Base-by-base conservation (phyloP, 371 early-diverging fungal species). In the Conidiobolus coronatus region DNA sequence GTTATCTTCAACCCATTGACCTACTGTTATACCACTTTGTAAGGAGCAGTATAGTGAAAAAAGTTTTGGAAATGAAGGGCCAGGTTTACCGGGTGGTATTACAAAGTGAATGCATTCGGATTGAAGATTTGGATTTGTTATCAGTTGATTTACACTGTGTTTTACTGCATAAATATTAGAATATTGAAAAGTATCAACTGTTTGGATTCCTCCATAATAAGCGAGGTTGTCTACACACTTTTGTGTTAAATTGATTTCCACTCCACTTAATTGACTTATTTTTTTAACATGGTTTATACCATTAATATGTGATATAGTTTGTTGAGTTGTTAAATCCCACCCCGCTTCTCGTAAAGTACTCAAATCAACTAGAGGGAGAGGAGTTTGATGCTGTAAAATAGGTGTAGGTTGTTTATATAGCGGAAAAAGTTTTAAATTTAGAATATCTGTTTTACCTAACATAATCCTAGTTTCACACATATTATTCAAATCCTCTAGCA, bases 381-480 rank as follows among this genome's bases (percentile, higher is more conserved):
- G 90, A 0, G 86, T 87, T 41, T 84, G 76, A 57, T 80, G 79
- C 50, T 85, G 81, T 44, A 73, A 62, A 1, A 89, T 80, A 1
- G 64, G 59, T 14, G 72, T 68, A 2, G 87, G 86, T 39, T 79
- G 75, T 1, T 71, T 71, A 52, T 80, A 81, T 0, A 70, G 69
- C 0, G 86, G 86, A 48, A 89, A 83, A 17, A 89, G 59, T 50
- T 89, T 89, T 17, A 89, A 55, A 53, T 86, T 83, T 56, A 89
- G 72, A 0, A 73, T 72, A 42, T 72, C 73, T 19, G 65, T 65
- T 65, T 56, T 66, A 86, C 86, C 75, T 19, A 88, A 77, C 8
- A 83, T 75, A 23, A 89, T 85, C 53, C 80, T 81, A 50, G 83
- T 83, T 64, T 89, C 90, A 41, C 76, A 70, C 52, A 84, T 82